phyloP scores from a whole-genome alignment of 176 grass and related monocot species.

The Secale cereale region DNA sequence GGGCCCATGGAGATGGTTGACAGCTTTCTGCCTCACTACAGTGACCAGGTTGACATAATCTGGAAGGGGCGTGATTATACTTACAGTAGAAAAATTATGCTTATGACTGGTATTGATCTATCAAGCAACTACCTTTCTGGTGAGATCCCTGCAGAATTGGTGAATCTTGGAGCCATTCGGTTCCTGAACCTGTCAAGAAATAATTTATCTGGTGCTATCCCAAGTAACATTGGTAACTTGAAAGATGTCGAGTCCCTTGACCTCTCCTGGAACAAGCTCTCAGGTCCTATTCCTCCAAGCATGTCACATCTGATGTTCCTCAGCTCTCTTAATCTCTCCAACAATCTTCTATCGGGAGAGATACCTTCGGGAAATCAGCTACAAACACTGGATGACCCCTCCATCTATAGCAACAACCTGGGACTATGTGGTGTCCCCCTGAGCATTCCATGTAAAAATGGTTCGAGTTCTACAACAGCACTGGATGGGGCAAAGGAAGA shows the following conservation, averaged over 20 bases:
- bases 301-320: background rate
- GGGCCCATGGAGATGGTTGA: too few species aligned
- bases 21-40: too few species aligned
- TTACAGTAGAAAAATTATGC: background rate
- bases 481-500: background rate
- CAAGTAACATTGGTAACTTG: background rate
- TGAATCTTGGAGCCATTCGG: background rate
- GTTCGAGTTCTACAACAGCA: background rate
- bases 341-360: constrained; percentile 9
- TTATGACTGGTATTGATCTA: constrained; percentile 18
- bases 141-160: background rate
- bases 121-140: constrained; percentile 37
- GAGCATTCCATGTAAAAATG: background rate
- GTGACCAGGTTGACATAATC: background rate
- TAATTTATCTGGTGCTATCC: constrained; percentile 6
- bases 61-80: background rate
- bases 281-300: constrained; percentile 18
- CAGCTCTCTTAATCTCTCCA: background rate
- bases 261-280: constrained; percentile 23
- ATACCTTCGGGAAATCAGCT: constrained; percentile 15
- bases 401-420: background rate
- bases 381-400: background rate
- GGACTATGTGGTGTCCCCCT: background rate
- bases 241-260: background rate
- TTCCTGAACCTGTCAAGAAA: constrained; percentile 16